Base-by-base conservation (phyloP, 2,329 filamentous ascomycete genomes). In the Ceratocystis cacaofunesta region DNA sequence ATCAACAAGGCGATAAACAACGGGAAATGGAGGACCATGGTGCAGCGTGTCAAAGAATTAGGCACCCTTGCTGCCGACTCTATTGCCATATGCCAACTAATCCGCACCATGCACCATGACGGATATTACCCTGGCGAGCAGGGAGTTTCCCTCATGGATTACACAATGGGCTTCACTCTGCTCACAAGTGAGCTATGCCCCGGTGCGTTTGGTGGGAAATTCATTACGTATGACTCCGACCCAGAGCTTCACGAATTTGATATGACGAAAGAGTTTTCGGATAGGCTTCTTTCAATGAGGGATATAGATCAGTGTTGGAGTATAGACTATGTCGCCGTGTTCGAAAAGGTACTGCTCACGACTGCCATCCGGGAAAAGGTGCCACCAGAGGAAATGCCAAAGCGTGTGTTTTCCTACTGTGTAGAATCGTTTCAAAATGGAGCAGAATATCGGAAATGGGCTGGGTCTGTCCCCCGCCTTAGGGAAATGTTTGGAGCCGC, bases 361-460 rank as follows among this genome's bases (percentile, higher is more conserved):
- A 32, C 52, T 10, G 52, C 52, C 28, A 2, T 57, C 12, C 52
- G 15, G 12, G 22, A 25, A 17, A 57, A 32, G 28, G 12, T 57
- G 73, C 62, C 69, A 0, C 68, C 75, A 48, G 79, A 83, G 64
- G 78, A 85, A 48, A 85, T 85, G 82, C 77, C 85, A 17, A 84
- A 83, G 73, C 78, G 80, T 3, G 70, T 85, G 17, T 84, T 85
- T 69, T 78, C 85, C 43, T 85, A 85, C 57, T 82, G 84, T 70
- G 85, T 85, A 82, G 81, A 85, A 57, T 85, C 32, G 32, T 10
- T 36, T 32, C 12, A n/a, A 15, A 10, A 3, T 5, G 15, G 12
- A 17, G 17, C n/a, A 8, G 50, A 32, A 4, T 10, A 36, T 36
- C 2, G 7, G 19, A 36, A 30, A 10, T n/a, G 10, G 17, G 15